Evolutionary conservation across 305 asterid species (phyloP).

Genomic region (Solanum hybrid): DNA sequence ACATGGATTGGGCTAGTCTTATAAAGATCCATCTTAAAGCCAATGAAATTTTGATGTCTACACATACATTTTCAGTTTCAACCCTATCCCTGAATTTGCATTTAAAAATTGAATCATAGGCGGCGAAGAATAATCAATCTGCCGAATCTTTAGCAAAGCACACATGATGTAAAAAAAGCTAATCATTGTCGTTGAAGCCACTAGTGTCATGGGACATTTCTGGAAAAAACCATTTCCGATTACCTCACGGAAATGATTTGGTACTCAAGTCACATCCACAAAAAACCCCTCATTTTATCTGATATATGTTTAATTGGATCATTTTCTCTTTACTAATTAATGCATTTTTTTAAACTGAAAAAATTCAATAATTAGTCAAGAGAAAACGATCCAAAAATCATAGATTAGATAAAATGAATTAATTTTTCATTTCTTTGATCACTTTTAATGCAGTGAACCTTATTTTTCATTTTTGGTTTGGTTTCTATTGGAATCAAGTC

Average conservation of each 20-base stretch:
- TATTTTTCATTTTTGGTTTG: background rate
- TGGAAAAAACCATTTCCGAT: constrained; percentile 39
- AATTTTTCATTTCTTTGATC: background rate
- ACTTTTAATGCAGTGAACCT: background rate
- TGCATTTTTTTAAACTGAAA: no score
- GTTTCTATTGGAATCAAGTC: background rate
- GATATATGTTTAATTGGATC: background rate
- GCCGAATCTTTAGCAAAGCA: background rate
- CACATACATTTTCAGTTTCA: background rate
- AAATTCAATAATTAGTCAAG: no score
- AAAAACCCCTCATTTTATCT: background rate
- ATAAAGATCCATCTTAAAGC: background rate
- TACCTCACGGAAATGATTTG: constrained; percentile 38
- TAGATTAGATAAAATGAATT: background rate
- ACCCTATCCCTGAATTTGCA: background rate
- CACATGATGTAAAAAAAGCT: constrained; percentile 39
- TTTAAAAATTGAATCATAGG: background rate
- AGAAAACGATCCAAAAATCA: no score
- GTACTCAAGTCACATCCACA: constrained; percentile 24
- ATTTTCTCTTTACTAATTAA: background rate
- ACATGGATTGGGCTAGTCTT: background rate
- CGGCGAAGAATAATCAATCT: background rate
- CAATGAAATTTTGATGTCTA: background rate
- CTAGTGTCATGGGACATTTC: constrained; percentile 72
- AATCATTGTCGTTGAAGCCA: constrained; percentile 84